Base-by-base conservation (phyloP, 2,329 filamentous ascomycete species). In the Xylariomycetidae sp. region DNA sequence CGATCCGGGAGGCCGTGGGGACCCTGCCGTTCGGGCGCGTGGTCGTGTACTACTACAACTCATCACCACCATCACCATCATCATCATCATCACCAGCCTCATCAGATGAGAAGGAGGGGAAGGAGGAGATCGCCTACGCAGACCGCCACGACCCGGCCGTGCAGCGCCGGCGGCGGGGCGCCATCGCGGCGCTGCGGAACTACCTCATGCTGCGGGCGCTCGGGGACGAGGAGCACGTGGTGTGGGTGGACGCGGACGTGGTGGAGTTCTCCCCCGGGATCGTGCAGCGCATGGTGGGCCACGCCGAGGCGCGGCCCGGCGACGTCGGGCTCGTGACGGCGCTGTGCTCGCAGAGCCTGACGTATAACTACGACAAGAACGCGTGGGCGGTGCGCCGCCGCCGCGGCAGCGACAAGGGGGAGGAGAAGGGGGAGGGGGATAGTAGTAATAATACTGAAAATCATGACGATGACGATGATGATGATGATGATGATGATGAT, bases 161-260 rank as follows among this genome's bases (percentile, higher is more conserved):
- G 12, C 52, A 53, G 40, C 41, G 39, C 0, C 35, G 48, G 22
- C 53, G 54, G 3, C 47, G 55, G 6, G 42, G 44, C 2, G 34
- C 42, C 10, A 49, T 60, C 12, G 55, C 57, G 3, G 40, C 36
- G 17, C 34, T 57, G 20, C 50, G 58, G 7, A 62, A 61, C 33
- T 53, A 57, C 33, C 50, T 61, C 3, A 58, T 58, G 52, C 37
- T 51, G 16, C 45, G 50, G 15, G 44, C 43, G 4, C 33, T 60
- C 22, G 38, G 45, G 17, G 54, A 57, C 19, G 56, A 59, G 37
- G 25, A 46, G 28, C 57, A 60, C 33, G 40, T 61, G 15, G 30
- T 62, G 16, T 62, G 58, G 59, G 31, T 61, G 6, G 59, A 62
- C 32, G 51, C 57, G n/a, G 59, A 61, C 37, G 48, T 61, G 15